Base-by-base conservation (phyloP, 805 yeast species). In the Candida sanyiensis region DNA sequence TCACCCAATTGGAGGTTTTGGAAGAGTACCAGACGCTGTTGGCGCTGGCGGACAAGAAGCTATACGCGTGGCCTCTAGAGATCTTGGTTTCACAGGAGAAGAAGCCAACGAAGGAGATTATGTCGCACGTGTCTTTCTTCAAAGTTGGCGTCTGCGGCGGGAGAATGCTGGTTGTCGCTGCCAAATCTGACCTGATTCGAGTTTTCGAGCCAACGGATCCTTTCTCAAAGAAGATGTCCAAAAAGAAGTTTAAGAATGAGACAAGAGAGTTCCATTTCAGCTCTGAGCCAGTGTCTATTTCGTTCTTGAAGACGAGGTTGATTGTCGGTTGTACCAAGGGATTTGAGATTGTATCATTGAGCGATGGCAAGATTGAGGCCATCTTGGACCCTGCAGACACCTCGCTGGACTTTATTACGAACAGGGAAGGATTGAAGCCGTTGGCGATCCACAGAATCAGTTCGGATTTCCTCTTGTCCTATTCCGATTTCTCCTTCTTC, bases 341-440 rank as follows among this genome's bases (percentile, higher is more conserved):
- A 0, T 93, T 93, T 66, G 97, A 93, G 64, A 87, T 93, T 54
- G 88, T 93, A 26, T 83, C 94, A 13, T 68, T 89, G 30, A 84
- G 83, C 44, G 85, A 83, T 38, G 82, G 85, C 43, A 84, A 80
- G 43, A 87, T 84, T 61, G 97, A 93, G 62, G 79, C 93, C 8
- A 73, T 93, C 37, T 68, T 93, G 51, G 97, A 93, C 63, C 96
- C 96, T n/a, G 98, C 97, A 1, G 98, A 93, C 56, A 94, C 97
- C 0, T 87, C 97, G 15, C 69, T 93, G 38, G 98, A 93, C 55
- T 93, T 93, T 66, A 97, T 93, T 11, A 85, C 78, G 42, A 84
- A 77, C 44, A 70, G 83, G 43, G 95, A 87, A 59, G 77, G 79
- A 3, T 72, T 90, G 44, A 84, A 85, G 53, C 98, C 98, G 15